phyloP scores from a whole-genome alignment of 139 green algal genomes.

The Zygnema circumcarinatum region DNA sequence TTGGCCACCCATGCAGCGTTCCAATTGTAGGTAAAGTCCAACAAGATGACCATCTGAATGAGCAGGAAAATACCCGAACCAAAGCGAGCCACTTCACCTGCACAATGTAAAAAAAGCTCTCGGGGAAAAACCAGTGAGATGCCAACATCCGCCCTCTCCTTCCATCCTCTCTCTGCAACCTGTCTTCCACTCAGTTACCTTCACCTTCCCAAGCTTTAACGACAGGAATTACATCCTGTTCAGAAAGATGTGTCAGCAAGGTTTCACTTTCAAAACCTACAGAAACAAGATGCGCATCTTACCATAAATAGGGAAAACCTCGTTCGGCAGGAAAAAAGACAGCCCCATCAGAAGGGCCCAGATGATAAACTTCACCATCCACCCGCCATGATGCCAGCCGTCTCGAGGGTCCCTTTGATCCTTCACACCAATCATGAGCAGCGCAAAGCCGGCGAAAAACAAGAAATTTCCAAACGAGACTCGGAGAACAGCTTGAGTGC shows the following conservation, averaged over 20 bases:
- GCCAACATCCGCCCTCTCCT: no score
- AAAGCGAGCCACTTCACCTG: conserved; percentile 79
- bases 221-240: no score
- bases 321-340: conserved; percentile 57
- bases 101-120: no score
- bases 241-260: no score
- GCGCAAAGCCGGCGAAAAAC: conserved; percentile 85
- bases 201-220: no score
- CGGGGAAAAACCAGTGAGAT: conserved; percentile 10
- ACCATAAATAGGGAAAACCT: conserved; percentile 40
- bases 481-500: conserved; percentile 93
- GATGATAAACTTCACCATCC: conserved; percentile 82
- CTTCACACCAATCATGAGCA: conserved; percentile 79
- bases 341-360: conserved; percentile 80
- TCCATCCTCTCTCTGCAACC: no score
- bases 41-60: conserved; percentile 94
- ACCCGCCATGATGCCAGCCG: conserved; percentile 87
- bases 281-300: no score
- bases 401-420: conserved; percentile 83
- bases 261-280: no score
- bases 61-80: conserved; percentile 90
- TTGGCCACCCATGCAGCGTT: conserved; percentile 92
- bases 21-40: conserved; percentile 90
- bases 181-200: no score
- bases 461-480: conserved; percentile 91